A percentile compares a stretch with the other conserved stretches of the same genome.
These are phyloP conservation scores for Fennellomyces sp. DNA, from an alignment of 371 early-diverging fungal species.

Conservation along the genomic window DNA sequence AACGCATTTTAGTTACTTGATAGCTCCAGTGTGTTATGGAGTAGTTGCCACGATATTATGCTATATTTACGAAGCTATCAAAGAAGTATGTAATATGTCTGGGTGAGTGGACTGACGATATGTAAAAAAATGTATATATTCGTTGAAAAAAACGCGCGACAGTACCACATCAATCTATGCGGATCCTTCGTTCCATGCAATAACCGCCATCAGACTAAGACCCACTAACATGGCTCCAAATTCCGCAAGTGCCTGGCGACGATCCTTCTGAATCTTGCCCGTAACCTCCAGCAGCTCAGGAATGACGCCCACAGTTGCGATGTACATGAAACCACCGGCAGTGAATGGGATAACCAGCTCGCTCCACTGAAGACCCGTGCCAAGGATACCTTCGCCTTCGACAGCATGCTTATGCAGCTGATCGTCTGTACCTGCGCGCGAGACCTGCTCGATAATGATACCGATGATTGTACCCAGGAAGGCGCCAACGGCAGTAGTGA, in stretches of 20 bases:
- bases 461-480: constrained; percentile 83
- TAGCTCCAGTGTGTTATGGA: too few species aligned
- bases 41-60: too few species aligned
- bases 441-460: constrained; percentile 76
- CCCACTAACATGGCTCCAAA: constrained; percentile 67
- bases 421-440: constrained; percentile 8
- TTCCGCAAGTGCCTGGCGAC: constrained; percentile 56
- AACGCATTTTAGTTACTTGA: too few species aligned
- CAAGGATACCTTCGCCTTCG: constrained; percentile 42
- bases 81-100: background rate
- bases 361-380: constrained; percentile 46
- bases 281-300: constrained; percentile 79
- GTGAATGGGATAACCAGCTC: constrained; percentile 86
- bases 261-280: constrained; percentile 54
- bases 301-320: constrained; percentile 86
- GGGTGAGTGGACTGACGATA: background rate
- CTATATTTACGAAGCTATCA: too few species aligned
- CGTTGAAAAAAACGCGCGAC: too few species aligned
- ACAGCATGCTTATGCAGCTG: background rate
- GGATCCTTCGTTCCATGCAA: constrained; percentile 62
- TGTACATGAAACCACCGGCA: constrained; percentile 90
- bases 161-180: background rate
- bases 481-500: constrained; percentile 81
- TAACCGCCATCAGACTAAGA: constrained; percentile 63
- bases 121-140: background rate